phyloP scores from a whole-genome alignment of 2,329 filamentous ascomycete species.

The Thelonectria blattea region DNA sequence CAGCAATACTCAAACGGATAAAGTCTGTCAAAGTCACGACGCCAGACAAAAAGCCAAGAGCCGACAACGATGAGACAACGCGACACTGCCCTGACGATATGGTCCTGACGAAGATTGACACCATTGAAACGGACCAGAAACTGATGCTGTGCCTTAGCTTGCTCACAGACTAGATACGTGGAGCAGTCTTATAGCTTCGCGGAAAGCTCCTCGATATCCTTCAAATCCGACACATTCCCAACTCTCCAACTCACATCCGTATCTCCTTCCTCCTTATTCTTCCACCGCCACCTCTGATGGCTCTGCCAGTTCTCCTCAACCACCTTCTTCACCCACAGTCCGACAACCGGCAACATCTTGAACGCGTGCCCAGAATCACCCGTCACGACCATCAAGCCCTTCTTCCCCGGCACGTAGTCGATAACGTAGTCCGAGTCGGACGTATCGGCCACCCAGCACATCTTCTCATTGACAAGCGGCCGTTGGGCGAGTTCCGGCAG shows the following conservation, averaged over 20 bases:
- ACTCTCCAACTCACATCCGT: constrained; percentile 44
- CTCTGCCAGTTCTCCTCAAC: constrained; percentile 52
- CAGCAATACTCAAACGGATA: too few species aligned
- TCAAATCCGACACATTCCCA: constrained; percentile 37
- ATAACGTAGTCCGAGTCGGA: constrained; percentile 64
- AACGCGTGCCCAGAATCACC: constrained; percentile 67
- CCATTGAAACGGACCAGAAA: too few species aligned
- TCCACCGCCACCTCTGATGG: constrained; percentile 58
- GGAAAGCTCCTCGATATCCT: constrained; percentile 12
- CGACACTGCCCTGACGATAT: too few species aligned
- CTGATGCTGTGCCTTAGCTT: too few species aligned
- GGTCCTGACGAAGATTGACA: too few species aligned
- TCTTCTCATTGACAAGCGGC: constrained; percentile 57
- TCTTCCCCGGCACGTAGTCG: constrained; percentile 58
- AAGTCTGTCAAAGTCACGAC: too few species aligned
- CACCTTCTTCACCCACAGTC: constrained; percentile 56
- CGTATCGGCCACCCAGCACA: constrained; percentile 69
- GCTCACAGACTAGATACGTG: too few species aligned
- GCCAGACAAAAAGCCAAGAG: too few species aligned
- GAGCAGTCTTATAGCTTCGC: not conserved
- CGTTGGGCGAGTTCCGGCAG: constrained; percentile 58
- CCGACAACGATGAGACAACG: too few species aligned
- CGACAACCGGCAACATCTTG: constrained; percentile 66
- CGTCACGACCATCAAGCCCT: constrained; percentile 52
- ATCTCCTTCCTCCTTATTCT: constrained; percentile 39